These are phyloP conservation scores for Diaporthe aspalathi DNA, from an alignment of 2,329 filamentous ascomycete genomes.

Conservation along the genomic window DNA sequence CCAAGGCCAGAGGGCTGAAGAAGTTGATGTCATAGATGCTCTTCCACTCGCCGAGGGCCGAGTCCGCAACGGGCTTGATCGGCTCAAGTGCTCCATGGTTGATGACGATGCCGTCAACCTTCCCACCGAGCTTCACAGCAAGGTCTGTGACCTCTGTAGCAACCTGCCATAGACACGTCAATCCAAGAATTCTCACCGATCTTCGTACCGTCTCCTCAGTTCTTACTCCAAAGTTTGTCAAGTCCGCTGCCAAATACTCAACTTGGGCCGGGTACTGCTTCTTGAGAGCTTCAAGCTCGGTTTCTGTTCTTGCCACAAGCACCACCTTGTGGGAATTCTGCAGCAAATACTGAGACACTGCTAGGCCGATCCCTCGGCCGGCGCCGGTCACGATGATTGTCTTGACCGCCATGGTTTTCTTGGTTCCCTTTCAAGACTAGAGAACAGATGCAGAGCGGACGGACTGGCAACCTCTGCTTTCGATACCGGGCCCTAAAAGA, in stretches of 20 bases:
- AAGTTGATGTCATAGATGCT: slow-evolving; percentile 84
- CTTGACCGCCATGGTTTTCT: slow-evolving; percentile 62
- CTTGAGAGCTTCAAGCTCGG: slow-evolving; percentile 63
- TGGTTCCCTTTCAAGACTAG: background rate
- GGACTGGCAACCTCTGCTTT: background rate
- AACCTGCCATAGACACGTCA: slow-evolving; percentile 52
- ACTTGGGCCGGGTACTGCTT: slow-evolving; percentile 64
- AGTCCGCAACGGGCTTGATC: slow-evolving; percentile 75
- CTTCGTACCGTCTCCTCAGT: background rate
- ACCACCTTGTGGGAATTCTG: slow-evolving; percentile 67
- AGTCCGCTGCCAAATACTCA: slow-evolving; percentile 66
- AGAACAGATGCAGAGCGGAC: background rate
- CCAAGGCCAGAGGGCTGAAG: slow-evolving; percentile 83
- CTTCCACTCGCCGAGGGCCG: slow-evolving; percentile 79
- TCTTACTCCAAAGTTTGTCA: slow-evolving; percentile 63
- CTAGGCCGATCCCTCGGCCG: slow-evolving; percentile 71
- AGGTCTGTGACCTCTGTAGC: slow-evolving; percentile 72
- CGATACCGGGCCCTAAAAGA: background rate
- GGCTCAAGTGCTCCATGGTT: slow-evolving; percentile 90
- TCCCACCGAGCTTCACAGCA: slow-evolving; percentile 75
- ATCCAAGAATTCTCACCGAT: background rate
- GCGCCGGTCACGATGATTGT: slow-evolving; percentile 77
- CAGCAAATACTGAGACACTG: slow-evolving; percentile 64
- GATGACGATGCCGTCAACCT: slow-evolving; percentile 83
- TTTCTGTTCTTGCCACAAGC: slow-evolving; percentile 65